Percentiles rank a stretch among this genome's conserved stretches.
Evolutionary conservation across 2,329 filamentous ascomycete genomes (phyloP).

Genomic region (Emmonsiellopsis sp.): DNA sequence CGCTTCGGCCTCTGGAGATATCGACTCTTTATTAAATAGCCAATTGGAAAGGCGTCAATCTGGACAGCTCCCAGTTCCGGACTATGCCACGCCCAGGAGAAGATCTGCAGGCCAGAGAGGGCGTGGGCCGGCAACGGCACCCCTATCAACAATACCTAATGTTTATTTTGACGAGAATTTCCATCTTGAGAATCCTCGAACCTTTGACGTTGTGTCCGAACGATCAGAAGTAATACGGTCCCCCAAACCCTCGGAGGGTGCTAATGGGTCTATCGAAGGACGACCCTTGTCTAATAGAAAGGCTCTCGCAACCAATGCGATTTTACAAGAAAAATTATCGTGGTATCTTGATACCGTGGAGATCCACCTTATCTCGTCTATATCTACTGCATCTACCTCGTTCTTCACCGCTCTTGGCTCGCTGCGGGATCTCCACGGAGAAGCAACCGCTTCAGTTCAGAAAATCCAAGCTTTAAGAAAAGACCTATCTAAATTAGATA

Average conservation of each 20-base stretch:
- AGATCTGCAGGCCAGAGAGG: slow-evolving; percentile 23
- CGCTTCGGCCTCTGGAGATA: slow-evolving; percentile 38
- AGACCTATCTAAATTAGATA: slow-evolving; percentile 71
- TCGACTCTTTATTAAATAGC: slow-evolving; percentile 39
- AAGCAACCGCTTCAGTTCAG: slow-evolving; percentile 82
- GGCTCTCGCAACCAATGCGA: slow-evolving; percentile 88
- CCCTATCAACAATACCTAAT: slow-evolving; percentile 78
- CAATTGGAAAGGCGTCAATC: slow-evolving; percentile 33
- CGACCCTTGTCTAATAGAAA: slow-evolving; percentile 46
- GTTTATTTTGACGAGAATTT: slow-evolving; percentile 96
- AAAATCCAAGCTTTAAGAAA: slow-evolving; percentile 72
- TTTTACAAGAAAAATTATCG: slow-evolving; percentile 92
- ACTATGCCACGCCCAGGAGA: slow-evolving; percentile 2
- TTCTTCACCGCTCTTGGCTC: slow-evolving; percentile 94
- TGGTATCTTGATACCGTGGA: slow-evolving; percentile 99
- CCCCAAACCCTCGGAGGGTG: slow-evolving; percentile 43
- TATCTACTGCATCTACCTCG: slow-evolving; percentile 87
- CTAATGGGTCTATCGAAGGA: slow-evolving; percentile 45
- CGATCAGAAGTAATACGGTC: slow-evolving; percentile 87
- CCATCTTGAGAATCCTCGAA: slow-evolving; percentile 88
- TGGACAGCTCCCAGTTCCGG: slow-evolving; percentile 3
- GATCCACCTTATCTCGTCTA: slow-evolving; percentile 90
- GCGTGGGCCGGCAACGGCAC: slow-evolving; percentile 50
- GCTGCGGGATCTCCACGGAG: slow-evolving; percentile 78
- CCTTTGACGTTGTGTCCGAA: slow-evolving; percentile 93